A percentile compares a stretch with the other conserved stretches of the same genome.
Conservation (phyloP, 2,329 filamentous ascomycete genomes). For the Botrytis paeoniae region DNA sequence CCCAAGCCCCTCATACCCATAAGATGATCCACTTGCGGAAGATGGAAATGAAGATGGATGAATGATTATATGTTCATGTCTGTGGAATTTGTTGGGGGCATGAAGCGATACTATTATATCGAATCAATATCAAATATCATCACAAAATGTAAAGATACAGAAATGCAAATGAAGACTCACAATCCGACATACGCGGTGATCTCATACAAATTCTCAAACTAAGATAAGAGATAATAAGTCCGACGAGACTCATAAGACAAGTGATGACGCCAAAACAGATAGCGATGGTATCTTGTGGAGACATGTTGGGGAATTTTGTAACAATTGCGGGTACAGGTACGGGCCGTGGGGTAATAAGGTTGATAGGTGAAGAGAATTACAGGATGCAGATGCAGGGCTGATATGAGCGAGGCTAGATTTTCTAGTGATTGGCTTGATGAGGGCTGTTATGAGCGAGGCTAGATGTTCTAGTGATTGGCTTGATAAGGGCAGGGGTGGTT, state of each 20-base stretch:
- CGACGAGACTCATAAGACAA: neutral
- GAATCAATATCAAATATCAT: neutral
- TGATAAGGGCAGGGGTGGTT: neutral
- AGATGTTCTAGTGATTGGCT: neutral
- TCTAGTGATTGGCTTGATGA: neutral
- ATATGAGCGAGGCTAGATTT: neutral
- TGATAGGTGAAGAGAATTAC: neutral
- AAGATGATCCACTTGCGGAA: neutral
- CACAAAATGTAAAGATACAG: neutral
- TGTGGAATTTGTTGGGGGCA: neutral
- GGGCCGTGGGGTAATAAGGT: neutral
- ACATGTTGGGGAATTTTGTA: neutral
- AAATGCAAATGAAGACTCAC: neutral
- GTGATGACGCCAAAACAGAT: neutral
- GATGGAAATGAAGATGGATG: neutral
- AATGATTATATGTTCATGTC: neutral
- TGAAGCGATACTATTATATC: neutral
- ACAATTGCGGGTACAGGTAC: neutral
- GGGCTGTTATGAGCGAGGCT: neutral
- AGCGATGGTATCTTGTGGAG: neutral
- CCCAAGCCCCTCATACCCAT: neutral
- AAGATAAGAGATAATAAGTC: neutral
- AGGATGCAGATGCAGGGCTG: neutral
- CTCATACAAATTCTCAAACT: neutral
- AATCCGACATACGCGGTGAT: neutral